Evolutionary conservation across 495 filamentous ascomycete genomes (phyloP).

Genomic region (Lasiosphaeria ovina): DNA sequence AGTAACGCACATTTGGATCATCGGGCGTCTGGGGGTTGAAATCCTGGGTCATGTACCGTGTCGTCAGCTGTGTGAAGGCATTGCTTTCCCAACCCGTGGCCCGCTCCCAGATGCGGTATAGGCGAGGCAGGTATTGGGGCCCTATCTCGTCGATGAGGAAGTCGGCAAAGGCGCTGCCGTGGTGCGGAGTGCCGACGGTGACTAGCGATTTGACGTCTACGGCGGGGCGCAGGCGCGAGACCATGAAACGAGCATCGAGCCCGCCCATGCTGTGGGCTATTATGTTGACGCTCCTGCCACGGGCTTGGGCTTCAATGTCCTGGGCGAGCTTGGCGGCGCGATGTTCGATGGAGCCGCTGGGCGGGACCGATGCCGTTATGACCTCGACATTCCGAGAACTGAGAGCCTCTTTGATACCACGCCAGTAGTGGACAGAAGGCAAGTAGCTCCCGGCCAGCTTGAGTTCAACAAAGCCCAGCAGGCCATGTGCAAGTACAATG

Average conservation of each 20-base stretch:
- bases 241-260: conserved; percentile 90
- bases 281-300: conserved; percentile 79
- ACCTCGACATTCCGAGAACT: conserved; percentile 70
- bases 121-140: conserved; percentile 54
- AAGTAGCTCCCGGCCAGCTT: conserved; percentile 66
- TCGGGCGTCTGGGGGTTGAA: conserved; percentile 86
- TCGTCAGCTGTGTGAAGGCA: conserved; percentile 83
- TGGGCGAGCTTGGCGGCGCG: conserved; percentile 64
- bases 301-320: conserved; percentile 63
- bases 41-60: conserved; percentile 70
- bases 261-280: conserved; percentile 78
- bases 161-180: conserved; percentile 83
- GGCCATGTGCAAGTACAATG: conserved; percentile 82
- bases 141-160: conserved; percentile 74
- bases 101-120: conserved; percentile 66
- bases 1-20: conserved; percentile 74
- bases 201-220: conserved; percentile 73
- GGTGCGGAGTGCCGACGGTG: conserved; percentile 85
- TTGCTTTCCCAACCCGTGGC: conserved; percentile 69
- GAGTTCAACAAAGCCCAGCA: conserved; percentile 88
- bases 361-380: conserved; percentile 76
- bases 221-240: conserved; percentile 70
- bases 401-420: conserved; percentile 80
- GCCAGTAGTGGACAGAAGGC: conserved; percentile 86
- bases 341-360: conserved; percentile 74